A percentile compares a stretch with the other conserved stretches of the same genome.
Conservation (phyloP, 2,329 filamentous ascomycete species). For the Lachnellula arida region DNA sequence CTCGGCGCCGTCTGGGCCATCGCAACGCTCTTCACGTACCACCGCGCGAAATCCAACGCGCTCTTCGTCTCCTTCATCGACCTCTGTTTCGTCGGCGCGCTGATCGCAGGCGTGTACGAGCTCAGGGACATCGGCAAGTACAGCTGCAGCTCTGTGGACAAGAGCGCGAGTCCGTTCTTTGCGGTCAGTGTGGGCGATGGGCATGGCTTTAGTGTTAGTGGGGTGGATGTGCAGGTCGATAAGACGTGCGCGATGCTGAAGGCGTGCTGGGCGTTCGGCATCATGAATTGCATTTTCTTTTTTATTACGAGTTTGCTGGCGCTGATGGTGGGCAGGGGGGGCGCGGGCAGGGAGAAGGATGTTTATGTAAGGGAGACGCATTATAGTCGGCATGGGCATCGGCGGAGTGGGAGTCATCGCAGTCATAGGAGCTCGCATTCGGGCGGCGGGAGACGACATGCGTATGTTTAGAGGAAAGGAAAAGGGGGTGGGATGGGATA, state of each 20-base stretch:
- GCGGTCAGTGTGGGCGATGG: conserved; percentile 59
- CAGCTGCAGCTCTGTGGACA: conserved; percentile 61
- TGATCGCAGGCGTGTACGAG: conserved; percentile 58
- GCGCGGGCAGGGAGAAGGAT: conserved; percentile 15
- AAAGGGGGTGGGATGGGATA: neutral
- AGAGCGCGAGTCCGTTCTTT: conserved; percentile 41
- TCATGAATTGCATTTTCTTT: conserved; percentile 83
- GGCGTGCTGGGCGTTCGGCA: conserved; percentile 80
- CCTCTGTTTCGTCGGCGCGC: conserved; percentile 56
- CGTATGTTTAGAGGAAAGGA: conserved; percentile 27
- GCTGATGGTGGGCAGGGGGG: conserved; percentile 31
- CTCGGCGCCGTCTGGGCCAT: conserved; percentile 60
- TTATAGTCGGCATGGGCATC: conserved; percentile 25
- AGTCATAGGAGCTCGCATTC: conserved; percentile 28
- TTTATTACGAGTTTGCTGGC: conserved; percentile 71
- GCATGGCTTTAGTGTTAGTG: conserved; percentile 48
- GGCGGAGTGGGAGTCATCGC: conserved; percentile 28
- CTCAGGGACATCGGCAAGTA: conserved; percentile 55
- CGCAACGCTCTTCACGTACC: conserved; percentile 62
- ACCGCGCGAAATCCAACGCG: conserved; percentile 57
- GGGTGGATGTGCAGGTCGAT: conserved; percentile 52
- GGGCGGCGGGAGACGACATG: conserved; percentile 18
- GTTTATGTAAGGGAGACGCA: conserved; percentile 28
- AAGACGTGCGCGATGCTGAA: conserved; percentile 92
- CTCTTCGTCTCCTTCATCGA: conserved; percentile 57